These are phyloP conservation scores for Alternaria panax DNA, from an alignment of 2,329 filamentous ascomycete genomes.

Conservation along the genomic window DNA sequence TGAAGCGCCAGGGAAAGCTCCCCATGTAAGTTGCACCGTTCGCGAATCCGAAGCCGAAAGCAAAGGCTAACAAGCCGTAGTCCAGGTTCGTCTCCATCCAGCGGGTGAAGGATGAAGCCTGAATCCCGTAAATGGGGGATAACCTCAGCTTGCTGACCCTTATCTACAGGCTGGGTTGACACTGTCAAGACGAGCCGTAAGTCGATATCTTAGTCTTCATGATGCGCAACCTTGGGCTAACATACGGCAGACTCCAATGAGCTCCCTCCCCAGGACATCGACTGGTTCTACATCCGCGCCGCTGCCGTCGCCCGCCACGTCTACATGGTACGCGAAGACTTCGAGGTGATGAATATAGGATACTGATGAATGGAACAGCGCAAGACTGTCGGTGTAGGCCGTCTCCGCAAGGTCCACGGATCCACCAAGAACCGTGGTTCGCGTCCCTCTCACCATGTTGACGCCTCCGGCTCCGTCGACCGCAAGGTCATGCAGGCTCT, in stretches of 20 bases:
- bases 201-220: constrained; percentile 19
- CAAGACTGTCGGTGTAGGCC: constrained; percentile 98
- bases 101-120: constrained; percentile 54
- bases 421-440: constrained; percentile 94
- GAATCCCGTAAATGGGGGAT: constrained; percentile 64
- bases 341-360: neutral
- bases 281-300: constrained; percentile 93
- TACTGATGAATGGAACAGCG: constrained; percentile 55
- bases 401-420: constrained; percentile 93
- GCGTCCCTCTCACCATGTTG: constrained; percentile 91
- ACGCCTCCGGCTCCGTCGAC: constrained; percentile 94
- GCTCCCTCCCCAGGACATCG: constrained; percentile 95
- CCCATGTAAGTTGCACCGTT: constrained; percentile 62
- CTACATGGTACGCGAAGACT: constrained; percentile 68
- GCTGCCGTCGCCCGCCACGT: constrained; percentile 96
- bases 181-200: constrained; percentile 90
- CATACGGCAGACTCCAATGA: constrained; percentile 75
- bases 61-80: constrained; percentile 35
- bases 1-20: constrained; percentile 94
- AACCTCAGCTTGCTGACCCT: constrained; percentile 54
- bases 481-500: constrained; percentile 97
- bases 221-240: constrained; percentile 21
- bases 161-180: constrained; percentile 90
- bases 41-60: neutral
- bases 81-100: constrained; percentile 70